Conservation (phyloP, 176 grass and related monocot genomes). For the Raddia distichophylla region DNA sequence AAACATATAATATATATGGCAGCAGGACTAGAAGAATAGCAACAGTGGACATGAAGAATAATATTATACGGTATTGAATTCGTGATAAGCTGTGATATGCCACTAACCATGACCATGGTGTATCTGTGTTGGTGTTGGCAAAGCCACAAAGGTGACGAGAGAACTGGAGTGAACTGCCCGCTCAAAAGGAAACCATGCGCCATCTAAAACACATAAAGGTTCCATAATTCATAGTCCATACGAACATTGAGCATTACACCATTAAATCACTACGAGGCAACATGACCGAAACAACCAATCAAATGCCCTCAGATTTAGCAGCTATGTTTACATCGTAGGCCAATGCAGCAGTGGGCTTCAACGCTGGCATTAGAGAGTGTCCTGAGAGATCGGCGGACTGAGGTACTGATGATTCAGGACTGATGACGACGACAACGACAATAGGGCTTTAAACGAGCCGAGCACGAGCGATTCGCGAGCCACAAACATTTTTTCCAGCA, state of each 20-base stretch:
- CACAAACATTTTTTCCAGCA: too few relatives aligned
- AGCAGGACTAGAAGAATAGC: background rate
- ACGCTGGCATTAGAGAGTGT: slow-evolving; percentile 30
- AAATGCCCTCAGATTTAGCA: slow-evolving; percentile 36
- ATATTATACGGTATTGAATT: too few relatives aligned
- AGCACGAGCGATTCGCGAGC: too few relatives aligned
- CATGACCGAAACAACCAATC: background rate
- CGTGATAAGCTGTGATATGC: background rate
- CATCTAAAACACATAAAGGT: background rate
- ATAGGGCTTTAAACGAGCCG: too few relatives aligned
- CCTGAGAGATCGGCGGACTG: background rate
- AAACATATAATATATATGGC: background rate
- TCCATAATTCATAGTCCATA: background rate
- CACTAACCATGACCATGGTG: background rate
- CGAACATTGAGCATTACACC: background rate
- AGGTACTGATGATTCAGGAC: too few relatives aligned
- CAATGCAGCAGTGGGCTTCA: slow-evolving; percentile 26
- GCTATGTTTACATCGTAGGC: background rate
- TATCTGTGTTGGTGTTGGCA: background rate
- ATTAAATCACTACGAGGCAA: background rate
- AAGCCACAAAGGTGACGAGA: background rate
- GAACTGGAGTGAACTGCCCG: background rate
- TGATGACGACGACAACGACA: background rate
- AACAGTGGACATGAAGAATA: background rate
- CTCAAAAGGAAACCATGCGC: background rate